Conservation (phyloP, 1,284 basidiomycete species). For the Heliocybe sulcata region DNA sequence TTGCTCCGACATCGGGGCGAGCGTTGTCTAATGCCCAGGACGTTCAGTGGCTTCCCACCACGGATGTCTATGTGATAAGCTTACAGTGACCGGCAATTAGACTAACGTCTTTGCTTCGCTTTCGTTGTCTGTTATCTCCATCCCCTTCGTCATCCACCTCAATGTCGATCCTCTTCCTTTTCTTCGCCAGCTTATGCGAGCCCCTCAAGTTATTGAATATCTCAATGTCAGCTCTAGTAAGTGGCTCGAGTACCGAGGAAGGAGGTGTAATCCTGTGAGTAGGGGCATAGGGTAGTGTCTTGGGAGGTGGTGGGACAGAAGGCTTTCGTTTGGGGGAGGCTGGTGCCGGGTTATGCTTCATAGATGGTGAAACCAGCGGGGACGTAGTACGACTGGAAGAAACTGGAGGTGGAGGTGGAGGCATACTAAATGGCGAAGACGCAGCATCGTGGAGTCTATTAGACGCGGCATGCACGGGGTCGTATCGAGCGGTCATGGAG, state of each 20-base stretch:
- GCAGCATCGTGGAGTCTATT: not conserved
- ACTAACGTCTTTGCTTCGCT: slow-evolving; percentile 56
- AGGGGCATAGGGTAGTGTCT: slow-evolving; percentile 55
- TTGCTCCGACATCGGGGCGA: slow-evolving; percentile 85
- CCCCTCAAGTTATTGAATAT: slow-evolving; percentile 52
- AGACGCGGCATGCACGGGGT: slow-evolving; percentile 1
- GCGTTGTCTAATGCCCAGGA: slow-evolving; percentile 67
- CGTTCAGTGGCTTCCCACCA: slow-evolving; percentile 3
- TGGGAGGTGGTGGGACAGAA: slow-evolving; percentile 7
- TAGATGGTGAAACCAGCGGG: not conserved
- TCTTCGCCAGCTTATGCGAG: slow-evolving; percentile 40
- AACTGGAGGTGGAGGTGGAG: slow-evolving; percentile 18
- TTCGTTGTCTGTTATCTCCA: slow-evolving; percentile 35
- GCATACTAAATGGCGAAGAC: slow-evolving; percentile 7
- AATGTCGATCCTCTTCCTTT: slow-evolving; percentile 47
- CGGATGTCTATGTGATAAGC: slow-evolving; percentile 19
- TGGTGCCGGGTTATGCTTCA: slow-evolving; percentile 8
- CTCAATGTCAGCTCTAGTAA: slow-evolving; percentile 56
- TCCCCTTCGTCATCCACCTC: slow-evolving; percentile 23
- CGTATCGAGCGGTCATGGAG: not conserved
- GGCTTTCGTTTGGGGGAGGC: slow-evolving; percentile 10
- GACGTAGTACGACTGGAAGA: not conserved
- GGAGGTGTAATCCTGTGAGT: slow-evolving; percentile 53
- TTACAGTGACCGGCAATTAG: slow-evolving; percentile 69
- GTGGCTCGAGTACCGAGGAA: slow-evolving; percentile 52